Base-by-base conservation (phyloP, 1,284 basidiomycete genomes). In the Meira miltonrushii region DNA sequence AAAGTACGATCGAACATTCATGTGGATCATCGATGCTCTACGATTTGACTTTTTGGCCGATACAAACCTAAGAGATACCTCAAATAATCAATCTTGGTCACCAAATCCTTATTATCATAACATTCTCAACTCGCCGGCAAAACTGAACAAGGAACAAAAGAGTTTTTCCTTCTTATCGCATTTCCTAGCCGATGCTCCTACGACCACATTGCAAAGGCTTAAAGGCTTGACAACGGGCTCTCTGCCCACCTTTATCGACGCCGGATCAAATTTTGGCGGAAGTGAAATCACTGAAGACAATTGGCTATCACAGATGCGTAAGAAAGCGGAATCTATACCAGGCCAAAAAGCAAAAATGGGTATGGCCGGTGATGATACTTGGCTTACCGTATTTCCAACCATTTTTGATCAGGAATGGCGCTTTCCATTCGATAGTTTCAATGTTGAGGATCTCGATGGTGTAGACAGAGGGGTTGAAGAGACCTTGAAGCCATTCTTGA, bases 161-260 rank as follows among this genome's bases (percentile, higher is more conserved):
- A 11, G 25, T 15, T 83, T 86, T 57, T 93, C 92, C 0, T 85
- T 94, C 77, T 82, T 98, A 33, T 90, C 90, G 77, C 88, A 96
- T 75, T 84, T 92, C 5, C 87, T 88, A 78, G 87, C 91, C 0
- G 94, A 99, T 75, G 92, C 95, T 0, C 95, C 95, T 1, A 98
- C 95, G 0, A 88, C 92, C 0, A 98, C 94, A 0, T 84, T 98
- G 51, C 95, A 98, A 79, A 84, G 95, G 1, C 87, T 98, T 73
- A 98, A 98, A 75, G 95, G 87, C 0, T 81, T 99, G 52, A 96
- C 92, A 0, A 97, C 95, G 0, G 95, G 95, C 2, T 92, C 91
- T 0, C 81, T 99, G 7, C 94, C 95, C 0, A 98, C 95, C 0
- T 98, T 98, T 72, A 85, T 98, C 52, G 94, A 98, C 73, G 84